Evolutionary conservation across 176 grass and related monocot species (phyloP).

Genomic region (Zea mays): Zm-B73-REFERENCE-NAM-5.0 NC_050104.1:81658001-81658500

Average conservation of each 20-base stretch:
- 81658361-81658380: constrained; percentile 27
- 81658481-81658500: constrained; percentile 12
- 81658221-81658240: constrained; percentile 72
- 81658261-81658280: constrained; percentile 65
- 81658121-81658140: constrained; percentile 54
- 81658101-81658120: constrained; percentile 62
- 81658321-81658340: constrained; percentile 43
- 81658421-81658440: constrained; percentile 3
- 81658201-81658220: constrained; percentile 65
- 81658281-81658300: constrained; percentile 80
- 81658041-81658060: constrained; percentile 86
- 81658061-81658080: constrained; percentile 72
- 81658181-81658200: constrained; percentile 45
- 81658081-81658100: constrained; percentile 70
- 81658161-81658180: constrained; percentile 55
- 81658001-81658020: constrained; percentile 53
- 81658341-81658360: constrained; percentile 63
- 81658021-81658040: constrained; percentile 73
- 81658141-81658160: constrained; percentile 79
- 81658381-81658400: constrained; percentile 2
- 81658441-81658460: constrained; percentile 7
- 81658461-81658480: not conserved
- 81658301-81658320: constrained; percentile 58
- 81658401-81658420: not conserved
- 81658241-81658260: constrained; percentile 67